Evolutionary conservation across 1,284 basidiomycete species (phyloP).

Genomic region (Marasmius tenuissimus): DNA sequence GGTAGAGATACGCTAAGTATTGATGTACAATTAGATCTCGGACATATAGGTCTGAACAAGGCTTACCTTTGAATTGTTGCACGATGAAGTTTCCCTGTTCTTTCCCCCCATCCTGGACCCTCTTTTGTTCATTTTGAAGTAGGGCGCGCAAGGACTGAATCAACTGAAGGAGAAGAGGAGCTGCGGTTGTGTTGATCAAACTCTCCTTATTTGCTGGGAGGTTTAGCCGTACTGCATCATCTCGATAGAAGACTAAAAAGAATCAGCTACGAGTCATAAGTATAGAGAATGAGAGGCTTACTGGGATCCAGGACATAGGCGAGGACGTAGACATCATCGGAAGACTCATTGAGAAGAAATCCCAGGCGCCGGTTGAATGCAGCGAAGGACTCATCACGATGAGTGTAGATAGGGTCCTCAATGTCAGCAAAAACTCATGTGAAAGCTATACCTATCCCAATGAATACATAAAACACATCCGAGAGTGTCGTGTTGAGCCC

Average conservation of each 20-base stretch:
- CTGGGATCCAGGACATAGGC: not conserved
- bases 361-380: too few relatives aligned
- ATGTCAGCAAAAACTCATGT: not conserved
- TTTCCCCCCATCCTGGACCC: not conserved
- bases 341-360: too few relatives aligned
- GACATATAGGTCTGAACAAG: not conserved
- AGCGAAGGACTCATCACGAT: too few relatives aligned
- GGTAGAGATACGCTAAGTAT: not conserved
- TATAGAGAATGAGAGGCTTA: not conserved
- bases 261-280: not conserved
- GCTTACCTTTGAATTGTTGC: not conserved
- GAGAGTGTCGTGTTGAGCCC: conserved; percentile 10
- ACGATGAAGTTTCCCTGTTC: not conserved
- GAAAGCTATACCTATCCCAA: conserved; percentile 10
- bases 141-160: not conserved
- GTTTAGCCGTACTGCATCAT: not conserved
- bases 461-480: conserved; percentile 11
- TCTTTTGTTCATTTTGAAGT: not conserved
- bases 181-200: not conserved
- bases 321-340: not conserved
- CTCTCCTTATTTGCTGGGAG: not conserved
- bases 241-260: not conserved
- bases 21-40: not conserved
- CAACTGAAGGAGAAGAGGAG: not conserved
- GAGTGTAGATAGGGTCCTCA: not conserved